Evolutionary conservation across 371 early-diverging fungal species (phyloP), one percentile per base, ranked within the genome.

Genomic region (Mucor saturninus): DNA sequence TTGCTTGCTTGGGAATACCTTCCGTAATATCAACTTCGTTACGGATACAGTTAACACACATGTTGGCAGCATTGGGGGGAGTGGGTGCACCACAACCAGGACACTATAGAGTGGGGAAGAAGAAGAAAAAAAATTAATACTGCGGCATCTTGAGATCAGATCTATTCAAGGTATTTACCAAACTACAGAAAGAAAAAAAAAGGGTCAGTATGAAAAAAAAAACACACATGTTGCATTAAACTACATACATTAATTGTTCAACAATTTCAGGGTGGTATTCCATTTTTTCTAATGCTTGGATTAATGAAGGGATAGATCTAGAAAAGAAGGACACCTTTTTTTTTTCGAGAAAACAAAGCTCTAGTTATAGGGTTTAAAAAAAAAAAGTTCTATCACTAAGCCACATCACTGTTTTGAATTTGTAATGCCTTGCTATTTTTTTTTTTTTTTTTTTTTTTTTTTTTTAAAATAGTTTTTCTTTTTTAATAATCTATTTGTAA

Each of bases 11-110:
- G 52, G 99, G 99, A 59, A 99, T 98, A 31, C 96, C 97, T 71
- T 97, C 98, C 3, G 98, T 96, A 68, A 98, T 95, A 73, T 98
- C 98, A 38, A 97, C 96, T 62, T 93, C 91, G 64, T 89, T 91
- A 58, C 96, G 93, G 64, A 98, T 95, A 84, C 99, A 99, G 86
- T 95, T 92, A 64, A 95, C 90, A 81, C 99, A 99, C 95, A 98
- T 95, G 82, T 98, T 98, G 56, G 97, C 93, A 14, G 95, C 91
- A 76, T 98, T 98, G 55, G 99, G 99, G 53, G 95, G 90, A 68
- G 98, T 98, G 10, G 93, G 87, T 14, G 92, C 91, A 72, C 99
- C 99, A 83, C 99, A 99, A 65, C 93, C 91, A 72, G 98, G 98
- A 78, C 99, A 99, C 59, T 98, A 88, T 59, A 77, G 70, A 63